A percentile compares a stretch with the other conserved stretches of the same genome.
Evolutionary conservation across 1,284 basidiomycete genomes (phyloP).

Genomic region (Agroathelia rolfsii): DNA sequence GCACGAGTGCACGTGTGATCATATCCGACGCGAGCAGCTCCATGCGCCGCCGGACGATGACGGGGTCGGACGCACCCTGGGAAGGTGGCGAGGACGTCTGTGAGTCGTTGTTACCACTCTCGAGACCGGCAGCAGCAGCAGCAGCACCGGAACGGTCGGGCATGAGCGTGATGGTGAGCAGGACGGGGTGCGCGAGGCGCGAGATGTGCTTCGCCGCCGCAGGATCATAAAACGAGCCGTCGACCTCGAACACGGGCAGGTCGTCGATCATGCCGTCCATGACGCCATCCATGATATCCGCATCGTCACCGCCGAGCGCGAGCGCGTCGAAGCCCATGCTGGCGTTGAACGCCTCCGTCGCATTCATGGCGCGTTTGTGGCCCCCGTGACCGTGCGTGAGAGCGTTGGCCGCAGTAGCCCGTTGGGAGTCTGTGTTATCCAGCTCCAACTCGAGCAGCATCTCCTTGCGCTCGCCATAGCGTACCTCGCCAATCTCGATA

Average conservation of each 20-base stretch:
- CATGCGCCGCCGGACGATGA: conserved; percentile 86
- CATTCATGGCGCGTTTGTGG: conserved; percentile 39
- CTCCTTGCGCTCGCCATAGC: conserved; percentile 88
- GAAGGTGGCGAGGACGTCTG: conserved; percentile 36
- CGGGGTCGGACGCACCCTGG: conserved; percentile 58
- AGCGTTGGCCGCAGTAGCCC: conserved; percentile 12
- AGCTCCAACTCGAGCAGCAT: conserved; percentile 91
- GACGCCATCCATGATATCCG: conserved; percentile 73
- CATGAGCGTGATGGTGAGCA: conserved; percentile 81
- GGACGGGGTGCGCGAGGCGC: conserved; percentile 77
- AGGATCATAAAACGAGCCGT: conserved; percentile 89
- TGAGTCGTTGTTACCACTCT: no score
- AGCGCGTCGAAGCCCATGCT: conserved; percentile 71
- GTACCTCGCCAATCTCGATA: conserved; percentile 86
- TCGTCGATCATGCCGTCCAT: conserved; percentile 90
- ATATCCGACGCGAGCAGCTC: conserved; percentile 90
- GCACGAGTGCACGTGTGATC: conserved; percentile 85
- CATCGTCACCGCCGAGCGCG: conserved; percentile 56
- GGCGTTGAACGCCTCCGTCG: conserved; percentile 74
- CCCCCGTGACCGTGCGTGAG: conserved; percentile 17
- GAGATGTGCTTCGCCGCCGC: conserved; percentile 71
- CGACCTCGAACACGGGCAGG: conserved; percentile 84
- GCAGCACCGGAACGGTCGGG: no score
- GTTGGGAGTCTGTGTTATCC: conserved; percentile 58
- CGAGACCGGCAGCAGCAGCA: conserved; percentile 23